These are phyloP conservation scores for Fomitopsis pinicola DNA, from an alignment of 1,284 basidiomycete species.

Conservation along the genomic window DNA sequence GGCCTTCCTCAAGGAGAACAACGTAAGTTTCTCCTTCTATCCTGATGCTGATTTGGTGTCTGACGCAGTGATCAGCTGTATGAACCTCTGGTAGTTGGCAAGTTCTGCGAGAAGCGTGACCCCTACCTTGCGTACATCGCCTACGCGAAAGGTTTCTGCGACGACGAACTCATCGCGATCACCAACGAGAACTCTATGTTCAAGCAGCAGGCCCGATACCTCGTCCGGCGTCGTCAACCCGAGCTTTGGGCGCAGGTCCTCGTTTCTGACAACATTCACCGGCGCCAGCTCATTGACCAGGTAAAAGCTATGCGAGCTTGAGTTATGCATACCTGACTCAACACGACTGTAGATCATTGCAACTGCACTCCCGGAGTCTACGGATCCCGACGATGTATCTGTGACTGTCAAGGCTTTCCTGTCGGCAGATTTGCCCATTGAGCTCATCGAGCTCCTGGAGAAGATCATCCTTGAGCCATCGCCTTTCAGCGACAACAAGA, in stretches of 20 bases:
- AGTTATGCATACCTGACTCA: neutral
- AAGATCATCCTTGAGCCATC: slow-evolving; percentile 98
- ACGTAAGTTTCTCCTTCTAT: slow-evolving; percentile 46
- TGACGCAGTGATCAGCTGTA: slow-evolving; percentile 61
- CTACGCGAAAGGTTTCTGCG: slow-evolving; percentile 99
- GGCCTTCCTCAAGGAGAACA: slow-evolving; percentile 97
- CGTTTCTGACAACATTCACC: slow-evolving; percentile 85
- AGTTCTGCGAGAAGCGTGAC: slow-evolving; percentile 99
- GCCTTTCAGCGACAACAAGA: slow-evolving; percentile 96
- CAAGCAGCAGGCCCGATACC: slow-evolving; percentile 98
- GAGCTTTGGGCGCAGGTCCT: slow-evolving; percentile 98
- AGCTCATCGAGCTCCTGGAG: slow-evolving; percentile 96
- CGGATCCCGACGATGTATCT: slow-evolving; percentile 98
- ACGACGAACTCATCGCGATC: slow-evolving; percentile 95
- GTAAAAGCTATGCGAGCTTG: slow-evolving; percentile 32
- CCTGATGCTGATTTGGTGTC: neutral
- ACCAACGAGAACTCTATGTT: slow-evolving; percentile 99
- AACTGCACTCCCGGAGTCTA: slow-evolving; percentile 95
- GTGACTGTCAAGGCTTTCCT: slow-evolving; percentile 99
- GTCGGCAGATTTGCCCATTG: slow-evolving; percentile 93
- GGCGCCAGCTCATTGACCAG: slow-evolving; percentile 94
- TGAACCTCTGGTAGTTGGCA: slow-evolving; percentile 94
- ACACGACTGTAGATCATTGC: slow-evolving; percentile 66
- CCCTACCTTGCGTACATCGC: slow-evolving; percentile 99
- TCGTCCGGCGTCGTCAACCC: slow-evolving; percentile 93